Conservation (phyloP, 768 basidiomycete species). For the Termitomyces sp. region DNA sequence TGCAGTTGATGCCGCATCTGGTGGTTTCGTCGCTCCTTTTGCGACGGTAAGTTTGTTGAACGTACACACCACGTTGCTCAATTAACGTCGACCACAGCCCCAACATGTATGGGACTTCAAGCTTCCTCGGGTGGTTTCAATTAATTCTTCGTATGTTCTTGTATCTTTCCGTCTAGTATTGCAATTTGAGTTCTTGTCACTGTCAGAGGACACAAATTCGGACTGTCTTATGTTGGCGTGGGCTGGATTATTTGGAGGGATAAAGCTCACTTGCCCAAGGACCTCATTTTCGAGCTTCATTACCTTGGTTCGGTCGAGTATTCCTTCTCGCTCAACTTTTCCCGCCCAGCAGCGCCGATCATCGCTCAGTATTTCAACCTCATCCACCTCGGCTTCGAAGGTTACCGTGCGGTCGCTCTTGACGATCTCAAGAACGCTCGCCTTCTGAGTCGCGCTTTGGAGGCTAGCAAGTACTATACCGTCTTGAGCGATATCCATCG, state of each 20-base stretch:
- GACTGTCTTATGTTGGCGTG: conserved; percentile 49
- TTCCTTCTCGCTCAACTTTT: conserved; percentile 65
- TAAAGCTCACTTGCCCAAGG: conserved; percentile 57
- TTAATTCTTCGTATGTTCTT: conserved; percentile 44
- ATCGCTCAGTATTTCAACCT: conserved; percentile 63
- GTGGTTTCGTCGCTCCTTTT: conserved; percentile 65
- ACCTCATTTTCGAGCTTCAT: conserved; percentile 67
- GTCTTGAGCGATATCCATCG: conserved; percentile 54
- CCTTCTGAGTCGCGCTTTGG: conserved; percentile 55
- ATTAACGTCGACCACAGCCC: conserved; percentile 30
- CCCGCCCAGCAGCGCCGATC: conserved; percentile 56
- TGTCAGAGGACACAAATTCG: conserved; percentile 58
- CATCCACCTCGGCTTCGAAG: conserved; percentile 53
- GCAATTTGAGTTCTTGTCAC: not conserved
- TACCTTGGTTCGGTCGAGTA: conserved; percentile 62
- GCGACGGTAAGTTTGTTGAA: conserved; percentile 25
- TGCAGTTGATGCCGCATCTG: conserved; percentile 56
- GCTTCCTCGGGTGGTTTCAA: conserved; percentile 53
- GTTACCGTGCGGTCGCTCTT: conserved; percentile 43
- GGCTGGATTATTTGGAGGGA: conserved; percentile 70
- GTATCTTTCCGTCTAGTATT: not conserved
- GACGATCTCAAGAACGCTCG: conserved; percentile 58
- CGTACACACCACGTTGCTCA: conserved; percentile 20
- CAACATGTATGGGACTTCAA: conserved; percentile 60
- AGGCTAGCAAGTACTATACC: conserved; percentile 45